Percentiles rank a stretch among this genome's conserved stretches.
phyloP scores from a whole-genome alignment of 177 flowering plant genomes.

The Vitis hybrid region DNA sequence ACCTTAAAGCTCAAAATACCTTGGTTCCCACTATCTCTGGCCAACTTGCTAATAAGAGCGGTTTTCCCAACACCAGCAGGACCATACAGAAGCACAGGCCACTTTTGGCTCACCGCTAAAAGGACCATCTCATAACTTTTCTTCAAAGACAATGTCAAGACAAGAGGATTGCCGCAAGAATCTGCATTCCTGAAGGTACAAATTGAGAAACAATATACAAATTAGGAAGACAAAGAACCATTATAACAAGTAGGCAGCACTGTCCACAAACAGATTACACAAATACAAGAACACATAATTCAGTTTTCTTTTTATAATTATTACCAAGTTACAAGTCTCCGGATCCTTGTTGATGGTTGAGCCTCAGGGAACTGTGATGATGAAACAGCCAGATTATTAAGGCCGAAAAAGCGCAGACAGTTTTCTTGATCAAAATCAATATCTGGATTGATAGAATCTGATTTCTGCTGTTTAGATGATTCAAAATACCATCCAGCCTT shows the following conservation, averaged over 20 bases:
- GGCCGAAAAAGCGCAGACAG: conserved; percentile 24
- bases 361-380: conserved; percentile 15
- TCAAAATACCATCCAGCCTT: conserved; percentile 73
- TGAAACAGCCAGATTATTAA: conserved; percentile 16
- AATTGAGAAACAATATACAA: neutral
- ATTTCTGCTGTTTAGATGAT: conserved; percentile 14
- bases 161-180: conserved; percentile 37
- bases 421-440: conserved; percentile 16
- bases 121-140: conserved; percentile 75
- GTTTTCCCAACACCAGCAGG: conserved; percentile 91
- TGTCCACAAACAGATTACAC: neutral
- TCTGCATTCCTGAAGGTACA: conserved; percentile 31
- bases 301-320: neutral
- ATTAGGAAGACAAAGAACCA: neutral
- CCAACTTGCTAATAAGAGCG: conserved; percentile 67
- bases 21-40: conserved; percentile 51
- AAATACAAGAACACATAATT: neutral
- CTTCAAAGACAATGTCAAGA: conserved; percentile 59
- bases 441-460: conserved; percentile 8
- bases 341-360: conserved; percentile 26
- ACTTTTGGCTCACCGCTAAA: conserved; percentile 75
- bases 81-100: conserved; percentile 95
- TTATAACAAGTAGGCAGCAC: neutral
- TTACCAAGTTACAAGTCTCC: conserved; percentile 36
- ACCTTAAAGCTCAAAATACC: conserved; percentile 35